phyloP scores from a whole-genome alignment of 73 alveolate species.

The Diophrys sp. region DNA sequence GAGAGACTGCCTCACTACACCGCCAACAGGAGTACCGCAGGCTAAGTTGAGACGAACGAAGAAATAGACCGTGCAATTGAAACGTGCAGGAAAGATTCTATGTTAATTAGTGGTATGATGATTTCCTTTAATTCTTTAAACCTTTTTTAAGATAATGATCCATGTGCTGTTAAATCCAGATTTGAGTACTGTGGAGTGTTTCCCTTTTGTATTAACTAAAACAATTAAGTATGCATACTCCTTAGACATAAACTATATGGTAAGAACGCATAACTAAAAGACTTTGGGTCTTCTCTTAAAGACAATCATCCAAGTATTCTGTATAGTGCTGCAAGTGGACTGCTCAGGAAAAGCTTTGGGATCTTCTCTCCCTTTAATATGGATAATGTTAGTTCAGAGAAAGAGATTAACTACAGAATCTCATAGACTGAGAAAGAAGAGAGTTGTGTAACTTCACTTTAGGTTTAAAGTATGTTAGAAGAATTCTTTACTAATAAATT shows the following conservation, averaged over 20 bases:
- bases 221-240: background rate
- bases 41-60: no score
- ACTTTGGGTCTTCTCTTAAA: background rate
- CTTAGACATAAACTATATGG: background rate
- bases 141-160: no score
- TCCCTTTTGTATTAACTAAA: background rate
- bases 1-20: no score
- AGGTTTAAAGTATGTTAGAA: background rate
- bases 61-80: no score
- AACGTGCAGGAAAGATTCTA: no score
- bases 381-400: background rate
- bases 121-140: no score
- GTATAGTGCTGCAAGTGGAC: background rate
- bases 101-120: no score
- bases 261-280: background rate
- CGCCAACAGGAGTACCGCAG: no score
- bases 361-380: background rate
- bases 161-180: no score
- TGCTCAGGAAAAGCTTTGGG: background rate
- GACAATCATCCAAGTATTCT: background rate
- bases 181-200: background rate
- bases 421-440: background rate
- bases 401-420: background rate
- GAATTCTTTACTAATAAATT: background rate
- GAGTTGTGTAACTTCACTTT: background rate